Conservation (phyloP, 2,329 filamentous ascomycete species). For the Microdochium trichocladiopsis region DNA sequence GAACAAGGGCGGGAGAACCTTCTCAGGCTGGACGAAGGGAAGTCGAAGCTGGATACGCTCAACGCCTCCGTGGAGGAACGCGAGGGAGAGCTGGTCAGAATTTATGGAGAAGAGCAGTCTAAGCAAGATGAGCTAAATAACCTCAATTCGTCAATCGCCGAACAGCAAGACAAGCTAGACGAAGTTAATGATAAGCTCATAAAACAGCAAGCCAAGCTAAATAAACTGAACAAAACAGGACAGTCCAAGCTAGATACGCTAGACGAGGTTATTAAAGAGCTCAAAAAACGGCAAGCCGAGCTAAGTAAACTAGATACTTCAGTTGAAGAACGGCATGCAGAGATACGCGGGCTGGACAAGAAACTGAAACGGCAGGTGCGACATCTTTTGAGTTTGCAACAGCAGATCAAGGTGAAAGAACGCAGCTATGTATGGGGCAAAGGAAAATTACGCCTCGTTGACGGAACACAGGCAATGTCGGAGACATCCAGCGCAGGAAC, state of each 20-base stretch:
- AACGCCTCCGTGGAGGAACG: not conserved
- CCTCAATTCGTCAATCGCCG: too few species aligned
- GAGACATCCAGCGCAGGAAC: too few species aligned
- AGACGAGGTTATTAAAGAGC: not conserved
- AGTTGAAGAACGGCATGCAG: not conserved
- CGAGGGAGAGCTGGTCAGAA: not conserved
- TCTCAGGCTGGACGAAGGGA: not conserved
- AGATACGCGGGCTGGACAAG: not conserved
- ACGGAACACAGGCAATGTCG: not conserved
- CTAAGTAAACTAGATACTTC: not conserved
- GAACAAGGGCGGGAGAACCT: not conserved
- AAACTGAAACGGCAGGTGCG: not conserved
- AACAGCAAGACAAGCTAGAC: too few species aligned
- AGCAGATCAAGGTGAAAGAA: not conserved
- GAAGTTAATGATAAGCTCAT: not conserved
- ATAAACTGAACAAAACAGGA: not conserved
- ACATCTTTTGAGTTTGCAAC: not conserved
- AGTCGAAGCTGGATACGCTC: not conserved
- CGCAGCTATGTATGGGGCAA: not conserved
- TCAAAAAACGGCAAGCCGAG: not conserved
- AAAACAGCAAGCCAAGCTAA: not conserved
- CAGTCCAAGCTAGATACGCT: not conserved
- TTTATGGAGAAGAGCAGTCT: not conserved
- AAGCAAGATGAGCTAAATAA: not conserved
- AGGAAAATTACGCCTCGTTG: not conserved